Base-by-base conservation (phyloP, 768 basidiomycete species). In the Pulveroboletus ravenelii region DNA sequence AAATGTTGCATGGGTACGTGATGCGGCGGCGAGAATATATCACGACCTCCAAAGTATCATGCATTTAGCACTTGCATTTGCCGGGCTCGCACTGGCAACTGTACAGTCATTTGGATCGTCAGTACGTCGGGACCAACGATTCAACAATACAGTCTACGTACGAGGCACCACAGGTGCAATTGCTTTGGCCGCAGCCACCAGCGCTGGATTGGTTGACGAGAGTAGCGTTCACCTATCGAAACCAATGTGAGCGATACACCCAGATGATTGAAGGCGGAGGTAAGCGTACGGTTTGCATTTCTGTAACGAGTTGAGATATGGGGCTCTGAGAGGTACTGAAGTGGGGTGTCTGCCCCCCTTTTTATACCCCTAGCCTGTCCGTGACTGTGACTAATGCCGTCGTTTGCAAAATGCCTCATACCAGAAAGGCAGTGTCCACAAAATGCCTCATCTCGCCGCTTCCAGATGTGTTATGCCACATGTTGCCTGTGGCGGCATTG, bases 271-370 rank as follows among this genome's bases (percentile, higher is more conserved):
- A n/a, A 27, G 29, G 9, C 14, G 30, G 9, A 3, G 20, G 14
- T 23, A 23, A 23, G 20, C 59, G 10, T 51, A 61, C 60, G 30
- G 42, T 48, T 51, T 61, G 56, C 60, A 61, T 61, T 7, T 48
- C 34, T 3, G 30, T 9, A 9, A 10, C 20, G 20, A n/a, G 40
- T 10, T 44, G 31, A 15, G 31, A 30, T 39, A 5, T 32, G 2
- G 18, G 41, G 45, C 1, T 46, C 20, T 44, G 34, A 40, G 5
- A 15, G 13, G 25, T 17, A 9, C 4, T 10, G 31, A 20, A 2
- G 17, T 29, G n/a, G 29, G 3, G 7, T 12, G 2, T 9, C 14
- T 20, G 23, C 35, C 3, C 27, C 43, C 25, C 13, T 9, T 51
- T 35, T 60, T 60, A 60, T 60, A 58, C 27, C 34, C 31, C 37